Evolutionary conservation across 1,284 basidiomycete species (phyloP).

Genomic region (Grifola frondosa): DNA sequence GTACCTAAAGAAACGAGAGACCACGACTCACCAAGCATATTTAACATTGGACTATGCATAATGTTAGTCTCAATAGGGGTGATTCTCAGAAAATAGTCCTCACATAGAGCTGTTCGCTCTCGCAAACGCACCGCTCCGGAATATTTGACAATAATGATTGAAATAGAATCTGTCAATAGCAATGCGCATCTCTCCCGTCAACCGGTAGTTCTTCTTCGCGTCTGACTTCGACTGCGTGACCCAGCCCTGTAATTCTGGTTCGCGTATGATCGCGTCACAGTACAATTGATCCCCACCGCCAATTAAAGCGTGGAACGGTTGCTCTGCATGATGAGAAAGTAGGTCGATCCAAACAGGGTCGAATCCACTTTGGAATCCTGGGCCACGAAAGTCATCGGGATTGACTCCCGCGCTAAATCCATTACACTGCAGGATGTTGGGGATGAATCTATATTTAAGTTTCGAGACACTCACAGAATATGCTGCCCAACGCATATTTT

Average conservation of each 20-base stretch:
- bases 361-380: slow-evolving; percentile 75
- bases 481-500: slow-evolving; percentile 91
- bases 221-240: slow-evolving; percentile 64
- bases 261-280: slow-evolving; percentile 69
- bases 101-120: slow-evolving; percentile 92
- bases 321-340: slow-evolving; percentile 73
- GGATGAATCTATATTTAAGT: not conserved
- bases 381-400: slow-evolving; percentile 74
- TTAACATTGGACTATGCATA: too few species aligned
- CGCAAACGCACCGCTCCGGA: slow-evolving; percentile 89
- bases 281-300: slow-evolving; percentile 88
- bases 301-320: slow-evolving; percentile 84
- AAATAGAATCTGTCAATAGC: slow-evolving; percentile 90
- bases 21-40: slow-evolving; percentile 58
- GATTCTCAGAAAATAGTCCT: slow-evolving; percentile 26
- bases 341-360: slow-evolving; percentile 95
- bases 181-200: slow-evolving; percentile 73
- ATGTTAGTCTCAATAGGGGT: too few species aligned
- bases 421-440: slow-evolving; percentile 57
- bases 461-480: slow-evolving; percentile 61
- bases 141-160: slow-evolving; percentile 87
- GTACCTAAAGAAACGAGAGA: too few species aligned
- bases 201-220: slow-evolving; percentile 58
- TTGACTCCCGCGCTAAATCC: slow-evolving; percentile 82
- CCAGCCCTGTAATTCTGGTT: slow-evolving; percentile 84